A percentile compares a stretch with the other conserved stretches of the same genome.
Evolutionary conservation across 768 basidiomycete genomes (phyloP).

Genomic region (Kwoniella sp.): DNA sequence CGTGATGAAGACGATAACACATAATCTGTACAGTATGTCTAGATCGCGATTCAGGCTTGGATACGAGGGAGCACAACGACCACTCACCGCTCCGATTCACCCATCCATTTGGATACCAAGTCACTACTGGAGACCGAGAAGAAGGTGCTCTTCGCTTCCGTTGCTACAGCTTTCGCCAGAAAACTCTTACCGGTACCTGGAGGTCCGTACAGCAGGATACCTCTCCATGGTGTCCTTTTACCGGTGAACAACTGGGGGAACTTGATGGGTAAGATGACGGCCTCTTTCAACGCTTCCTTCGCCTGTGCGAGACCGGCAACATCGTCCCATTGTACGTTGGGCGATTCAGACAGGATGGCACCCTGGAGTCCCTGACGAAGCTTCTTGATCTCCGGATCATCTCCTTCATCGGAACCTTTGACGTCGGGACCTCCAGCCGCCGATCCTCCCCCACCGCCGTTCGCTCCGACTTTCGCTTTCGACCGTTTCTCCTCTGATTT

Average conservation of each 20-base stretch:
- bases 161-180: conserved; percentile 97
- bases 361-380: conserved; percentile 82
- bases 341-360: conserved; percentile 89
- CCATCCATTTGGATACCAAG: conserved; percentile 99
- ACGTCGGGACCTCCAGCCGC: conserved; percentile 56
- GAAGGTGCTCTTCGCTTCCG: conserved; percentile 98
- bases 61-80: not conserved
- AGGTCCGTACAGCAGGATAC: conserved; percentile 93
- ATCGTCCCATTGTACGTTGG: conserved; percentile 97
- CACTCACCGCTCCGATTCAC: conserved; percentile 89
- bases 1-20: not conserved
- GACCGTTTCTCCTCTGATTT: conserved; percentile 67
- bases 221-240: conserved; percentile 95
- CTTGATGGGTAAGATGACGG: conserved; percentile 99
- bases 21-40: too few species aligned
- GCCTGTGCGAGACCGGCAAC: conserved; percentile 94
- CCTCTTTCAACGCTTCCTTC: conserved; percentile 94
- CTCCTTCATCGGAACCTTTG: conserved; percentile 61
- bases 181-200: conserved; percentile 97
- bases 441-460: conserved; percentile 55
- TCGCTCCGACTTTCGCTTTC: conserved; percentile 62
- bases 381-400: conserved; percentile 93
- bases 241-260: conserved; percentile 98
- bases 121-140: conserved; percentile 94
- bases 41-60: not conserved